Conservation (phyloP, 2,329 filamentous ascomycete species). For the Cladosporium phlei region DNA sequence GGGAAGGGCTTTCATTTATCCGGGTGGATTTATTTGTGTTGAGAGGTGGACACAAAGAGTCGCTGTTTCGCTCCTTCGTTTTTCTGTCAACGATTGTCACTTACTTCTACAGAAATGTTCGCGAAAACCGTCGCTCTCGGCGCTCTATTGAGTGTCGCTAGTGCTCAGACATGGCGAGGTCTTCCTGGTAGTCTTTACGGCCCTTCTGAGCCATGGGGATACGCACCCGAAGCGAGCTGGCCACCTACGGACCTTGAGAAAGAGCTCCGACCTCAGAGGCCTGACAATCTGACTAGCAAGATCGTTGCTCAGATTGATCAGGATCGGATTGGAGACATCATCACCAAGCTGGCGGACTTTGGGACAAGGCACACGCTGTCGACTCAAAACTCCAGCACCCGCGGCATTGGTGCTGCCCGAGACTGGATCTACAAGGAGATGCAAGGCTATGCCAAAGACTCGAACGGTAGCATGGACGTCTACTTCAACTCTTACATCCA, state of each 20-base stretch:
- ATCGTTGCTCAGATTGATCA: constrained; percentile 40
- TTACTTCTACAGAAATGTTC: not conserved
- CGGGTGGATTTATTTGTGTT: too few species aligned
- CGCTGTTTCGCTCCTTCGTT: too few species aligned
- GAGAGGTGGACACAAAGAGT: too few species aligned
- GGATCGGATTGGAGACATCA: constrained; percentile 46
- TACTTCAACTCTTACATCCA: constrained; percentile 51
- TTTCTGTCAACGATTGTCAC: too few species aligned
- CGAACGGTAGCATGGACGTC: constrained; percentile 49
- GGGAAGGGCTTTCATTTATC: too few species aligned
- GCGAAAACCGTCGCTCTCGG: not conserved
- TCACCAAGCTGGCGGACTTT: constrained; percentile 52
- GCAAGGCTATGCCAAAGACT: constrained; percentile 43
- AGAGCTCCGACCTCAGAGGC: constrained; percentile 38
- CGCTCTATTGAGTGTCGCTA: constrained; percentile 5
- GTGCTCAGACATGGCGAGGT: constrained; percentile 20
- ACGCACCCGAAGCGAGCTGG: constrained; percentile 33
- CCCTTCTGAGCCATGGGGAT: constrained; percentile 19
- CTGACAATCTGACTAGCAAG: constrained; percentile 36
- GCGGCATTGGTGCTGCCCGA: constrained; percentile 53
- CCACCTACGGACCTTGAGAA: constrained; percentile 36
- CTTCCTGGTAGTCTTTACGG: constrained; percentile 25
- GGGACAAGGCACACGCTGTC: constrained; percentile 56
- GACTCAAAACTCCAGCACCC: constrained; percentile 46
- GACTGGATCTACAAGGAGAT: constrained; percentile 54